These are phyloP conservation scores for Mortierella sp. DNA, from an alignment of 371 early-diverging fungal species.

Conservation along the genomic window DNA sequence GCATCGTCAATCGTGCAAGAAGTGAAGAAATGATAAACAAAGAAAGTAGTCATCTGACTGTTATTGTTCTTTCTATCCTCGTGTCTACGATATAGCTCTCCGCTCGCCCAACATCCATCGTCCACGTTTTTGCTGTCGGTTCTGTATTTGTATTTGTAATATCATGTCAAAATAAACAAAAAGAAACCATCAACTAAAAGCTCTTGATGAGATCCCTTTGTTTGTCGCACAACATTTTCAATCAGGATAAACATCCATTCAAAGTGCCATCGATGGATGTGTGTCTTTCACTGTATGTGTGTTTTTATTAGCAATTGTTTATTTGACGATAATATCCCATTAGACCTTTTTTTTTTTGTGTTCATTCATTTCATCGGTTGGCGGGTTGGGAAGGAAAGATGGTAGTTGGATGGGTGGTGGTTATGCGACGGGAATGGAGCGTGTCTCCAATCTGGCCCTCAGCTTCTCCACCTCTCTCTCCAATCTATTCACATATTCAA, in stretches of 20 bases:
- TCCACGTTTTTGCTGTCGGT: too few relatives aligned
- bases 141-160: too few relatives aligned
- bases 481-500: conserved; percentile 25
- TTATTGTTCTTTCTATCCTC: too few relatives aligned
- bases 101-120: too few relatives aligned
- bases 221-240: neutral
- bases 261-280: too few relatives aligned
- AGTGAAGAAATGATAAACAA: neutral
- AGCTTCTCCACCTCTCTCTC: conserved; percentile 61
- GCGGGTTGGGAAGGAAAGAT: neutral
- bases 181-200: neutral
- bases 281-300: too few relatives aligned
- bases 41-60: neutral
- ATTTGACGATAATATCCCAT: neutral
- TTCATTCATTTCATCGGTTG: neutral
- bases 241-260: too few relatives aligned
- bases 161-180: neutral
- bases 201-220: neutral
- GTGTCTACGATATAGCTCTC: too few relatives aligned
- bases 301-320: neutral
- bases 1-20: neutral
- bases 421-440: conserved; percentile 41
- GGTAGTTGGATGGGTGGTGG: neutral
- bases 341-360: neutral
- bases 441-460: conserved; percentile 50